A percentile compares a stretch with the other conserved stretches of the same genome.
Conservation (phyloP, 148 eudicot species). For the Selenicereus undatus region DNA sequence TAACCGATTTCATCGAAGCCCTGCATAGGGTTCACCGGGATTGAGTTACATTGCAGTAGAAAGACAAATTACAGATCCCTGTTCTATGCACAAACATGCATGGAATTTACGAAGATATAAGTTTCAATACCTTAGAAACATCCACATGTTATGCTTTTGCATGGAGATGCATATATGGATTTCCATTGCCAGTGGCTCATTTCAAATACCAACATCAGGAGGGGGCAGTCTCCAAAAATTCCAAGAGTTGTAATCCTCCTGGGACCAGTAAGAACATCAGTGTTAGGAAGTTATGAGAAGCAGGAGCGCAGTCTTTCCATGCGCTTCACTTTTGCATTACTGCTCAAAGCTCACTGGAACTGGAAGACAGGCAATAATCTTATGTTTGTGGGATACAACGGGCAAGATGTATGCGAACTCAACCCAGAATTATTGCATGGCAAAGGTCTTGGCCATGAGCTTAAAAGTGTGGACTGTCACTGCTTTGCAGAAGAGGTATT, state of each 20-base stretch:
- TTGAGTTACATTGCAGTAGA: background rate
- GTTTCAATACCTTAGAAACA: constrained; percentile 11
- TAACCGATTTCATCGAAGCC: background rate
- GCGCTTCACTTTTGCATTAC: no score
- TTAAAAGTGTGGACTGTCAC: no score
- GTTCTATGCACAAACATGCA: background rate
- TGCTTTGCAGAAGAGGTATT: no score
- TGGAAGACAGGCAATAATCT: no score
- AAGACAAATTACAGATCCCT: no score
- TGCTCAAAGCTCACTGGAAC: no score
- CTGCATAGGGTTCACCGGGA: background rate
- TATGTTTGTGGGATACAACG: no score
- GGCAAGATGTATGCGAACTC: no score
- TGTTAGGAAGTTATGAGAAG: background rate
- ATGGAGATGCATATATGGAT: constrained; percentile 3
- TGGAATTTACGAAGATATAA: background rate
- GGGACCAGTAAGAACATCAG: constrained; percentile 21
- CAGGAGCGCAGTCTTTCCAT: background rate
- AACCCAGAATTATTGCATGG: no score
- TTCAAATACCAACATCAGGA: constrained; percentile 29
- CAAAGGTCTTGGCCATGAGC: no score
- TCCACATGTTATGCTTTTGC: background rate
- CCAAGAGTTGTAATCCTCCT: constrained; percentile 91
- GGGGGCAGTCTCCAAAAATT: constrained; percentile 90
- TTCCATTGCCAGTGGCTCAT: background rate